Evolutionary conservation across 805 yeast species (phyloP), one percentile per base, ranked within the genome.

Genomic region (Isabelozyma pseudorhagii): DNA sequence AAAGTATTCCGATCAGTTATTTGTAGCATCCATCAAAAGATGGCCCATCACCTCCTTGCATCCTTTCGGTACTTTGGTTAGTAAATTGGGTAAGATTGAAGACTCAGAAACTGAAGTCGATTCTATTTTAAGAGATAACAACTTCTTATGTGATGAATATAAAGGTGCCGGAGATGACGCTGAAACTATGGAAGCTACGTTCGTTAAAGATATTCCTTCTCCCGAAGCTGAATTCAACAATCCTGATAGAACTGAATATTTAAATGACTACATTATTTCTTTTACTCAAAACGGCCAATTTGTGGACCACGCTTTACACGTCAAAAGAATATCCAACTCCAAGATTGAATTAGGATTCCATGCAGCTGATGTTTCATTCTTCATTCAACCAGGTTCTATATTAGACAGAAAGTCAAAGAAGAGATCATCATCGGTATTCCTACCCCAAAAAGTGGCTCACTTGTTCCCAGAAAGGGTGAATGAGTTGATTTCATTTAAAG

Each of bases 31-130:
- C 1, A 93, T 94, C 62, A 94, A 94, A 67, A 85, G 99, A 68
- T 94, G 99, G 99, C 99, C 99, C 62, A 94, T 94, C 68, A 94
- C 99, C 8, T 93, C 98, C 0, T 79, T 94, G 67, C 99, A 94
- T 74, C 99, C 99, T 5, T 94, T 94, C 64, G 99, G 99, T 59
- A 91, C 97, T 29, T 74, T 94, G 50, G 86, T 93, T 25, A 87
- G 92, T 43, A 89, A 88, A 58, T 74, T 94, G 53, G 99, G 99
- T 21, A 79, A 82, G 38, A 82, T 88, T 60, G 89, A 84, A 55
- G 93, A 86, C 54, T 79, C 84, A 2, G 74, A 78, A 18, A 89
- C 93, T 40, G 97, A 91, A 66, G 81, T 91, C 52, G 93, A 87
- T 64, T 89, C 97, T 0, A 86, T 94, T 48, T 76, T 94, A 56